Base-by-base conservation (phyloP, 768 basidiomycete genomes). In the Lactifluus piperatus region DNA sequence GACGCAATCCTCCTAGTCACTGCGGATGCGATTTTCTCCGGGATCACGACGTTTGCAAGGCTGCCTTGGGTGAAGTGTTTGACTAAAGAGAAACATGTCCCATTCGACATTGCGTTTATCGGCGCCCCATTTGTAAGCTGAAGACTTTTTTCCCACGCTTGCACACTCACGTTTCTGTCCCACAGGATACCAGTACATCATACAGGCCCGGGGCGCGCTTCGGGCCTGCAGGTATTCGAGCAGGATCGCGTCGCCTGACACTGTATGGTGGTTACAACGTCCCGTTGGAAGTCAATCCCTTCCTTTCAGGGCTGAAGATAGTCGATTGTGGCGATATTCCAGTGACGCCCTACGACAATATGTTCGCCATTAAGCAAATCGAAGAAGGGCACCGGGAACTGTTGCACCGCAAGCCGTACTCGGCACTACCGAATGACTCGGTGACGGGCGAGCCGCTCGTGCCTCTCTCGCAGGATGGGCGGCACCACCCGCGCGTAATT, bases 141-240 rank as follows among this genome's bases (percentile, higher is more conserved):
- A n/a, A n/a, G n/a, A 13, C 18, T 2, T 1, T 18, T 34, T 18
- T 13, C 9, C 29, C 27, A 2, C 29, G 18, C 14, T 11, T n/a
- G 5, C 18, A 4, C 10, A 29, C 30, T 11, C 13, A 47, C 27
- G n/a, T 11, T 20, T 39, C 30, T 49, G 16, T 13, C n/a, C 13
- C 27, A 30, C 47, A 84, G 83, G 84, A 88, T 56, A 86, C 84
- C 24, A 83, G 81, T 0, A 86, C 87, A 5, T 85, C 85, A 48
- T 91, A 88, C 70, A 78, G 89, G 7, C 86, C 87, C 1, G 91
- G 91, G 37, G 91, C 91, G 32, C 81, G 91, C 14, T 93, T 93
- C 61, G 91, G 91, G 7, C 91, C 90, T 67, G 81, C 85, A 39
- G 91, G 87, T 13, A 89, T 93, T 64, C 82, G 91, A 45, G 81